Conservation (phyloP, 768 basidiomycete species). For the Holtermannia corniformis region DNA sequence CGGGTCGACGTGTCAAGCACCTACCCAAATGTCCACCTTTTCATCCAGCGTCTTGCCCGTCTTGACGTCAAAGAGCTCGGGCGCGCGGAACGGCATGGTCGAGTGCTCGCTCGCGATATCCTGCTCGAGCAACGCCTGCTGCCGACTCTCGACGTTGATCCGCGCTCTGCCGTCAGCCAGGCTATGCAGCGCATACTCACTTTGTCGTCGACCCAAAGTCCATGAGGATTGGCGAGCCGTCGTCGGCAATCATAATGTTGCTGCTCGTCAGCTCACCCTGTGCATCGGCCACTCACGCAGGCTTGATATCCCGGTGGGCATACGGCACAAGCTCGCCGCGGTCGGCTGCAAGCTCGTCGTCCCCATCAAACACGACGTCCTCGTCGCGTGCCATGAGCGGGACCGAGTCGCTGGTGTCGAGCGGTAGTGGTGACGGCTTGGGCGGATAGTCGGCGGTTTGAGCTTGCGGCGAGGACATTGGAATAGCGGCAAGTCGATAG, state of each 20-base stretch:
- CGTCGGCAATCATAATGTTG: conserved; percentile 94
- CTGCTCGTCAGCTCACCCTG: conserved; percentile 43
- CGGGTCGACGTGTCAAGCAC: conserved; percentile 24
- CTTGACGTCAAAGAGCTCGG: conserved; percentile 95
- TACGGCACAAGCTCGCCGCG: conserved; percentile 65
- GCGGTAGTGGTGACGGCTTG: not conserved
- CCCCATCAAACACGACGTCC: conserved; percentile 67
- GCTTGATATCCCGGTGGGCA: conserved; percentile 94
- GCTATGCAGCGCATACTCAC: conserved; percentile 10
- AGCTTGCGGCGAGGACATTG: conserved; percentile 34
- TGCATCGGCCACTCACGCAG: conserved; percentile 55
- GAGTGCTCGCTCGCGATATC: conserved; percentile 97
- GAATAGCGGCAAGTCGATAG: conserved; percentile 54
- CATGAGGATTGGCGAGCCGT: conserved; percentile 85
- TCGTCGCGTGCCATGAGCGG: conserved; percentile 55
- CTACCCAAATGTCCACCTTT: conserved; percentile 93
- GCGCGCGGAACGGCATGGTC: conserved; percentile 96
- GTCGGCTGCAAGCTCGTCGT: conserved; percentile 53
- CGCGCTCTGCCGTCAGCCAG: conserved; percentile 49
- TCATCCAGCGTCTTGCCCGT: conserved; percentile 78
- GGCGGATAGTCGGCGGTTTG: conserved; percentile 23
- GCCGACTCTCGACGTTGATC: conserved; percentile 67
- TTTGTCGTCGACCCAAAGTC: conserved; percentile 89
- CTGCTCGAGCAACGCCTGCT: conserved; percentile 64
- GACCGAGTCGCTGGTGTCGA: conserved; percentile 51